Evolutionary conservation across 805 yeast species (phyloP), one percentile per base, ranked within the genome.

Genomic region (Wickerhamiella brachini): DNA sequence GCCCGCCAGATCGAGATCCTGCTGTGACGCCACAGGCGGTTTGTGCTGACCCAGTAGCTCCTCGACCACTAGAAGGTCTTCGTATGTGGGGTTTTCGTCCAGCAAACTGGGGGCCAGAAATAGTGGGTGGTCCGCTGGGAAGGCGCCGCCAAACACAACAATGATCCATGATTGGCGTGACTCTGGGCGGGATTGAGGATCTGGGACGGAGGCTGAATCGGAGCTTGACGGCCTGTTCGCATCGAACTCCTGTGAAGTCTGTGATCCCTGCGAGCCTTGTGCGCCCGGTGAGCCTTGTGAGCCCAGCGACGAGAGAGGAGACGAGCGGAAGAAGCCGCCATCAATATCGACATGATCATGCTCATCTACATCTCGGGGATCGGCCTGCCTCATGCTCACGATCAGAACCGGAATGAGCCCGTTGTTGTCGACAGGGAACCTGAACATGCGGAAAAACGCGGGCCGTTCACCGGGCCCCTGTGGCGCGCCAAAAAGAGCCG

Each of bases 141-240:
- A 79, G 13, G 73, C 64, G 42, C 80, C 80, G 0, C 83, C 83
- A 66, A 78, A 71, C 7, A 79, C 81, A 48, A 77, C 76, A 22
- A 79, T 76, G n/a, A 78, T 72, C 84, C 83, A 79, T 26, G 60
- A 49, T 18, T 37, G 41, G 20, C 20, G 41, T 6, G 41, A 37
- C 20, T 23, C 38, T 10, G 47, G 42, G 34, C 13, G 20, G 31
- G 17, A 37, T 2, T n/a, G 7, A 5, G n/a, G 38, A 10, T 31
- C n/a, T n/a, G 38, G 38, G 38, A n/a, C n/a, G 13, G 41, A 18
- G 41, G 41, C 20, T 7, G 41, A 6, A 20, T 37, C 20, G 8
- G 20, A n/a, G 18, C 13, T n/a, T n/a, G n/a, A n/a, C n/a, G n/a
- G n/a, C n/a, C n/a, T n/a, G n/a, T n/a, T n/a, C n/a, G n/a, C n/a